Evolutionary conservation across 163 green algal species (phyloP).

Genomic region (Smithsoniella earleae): DNA sequence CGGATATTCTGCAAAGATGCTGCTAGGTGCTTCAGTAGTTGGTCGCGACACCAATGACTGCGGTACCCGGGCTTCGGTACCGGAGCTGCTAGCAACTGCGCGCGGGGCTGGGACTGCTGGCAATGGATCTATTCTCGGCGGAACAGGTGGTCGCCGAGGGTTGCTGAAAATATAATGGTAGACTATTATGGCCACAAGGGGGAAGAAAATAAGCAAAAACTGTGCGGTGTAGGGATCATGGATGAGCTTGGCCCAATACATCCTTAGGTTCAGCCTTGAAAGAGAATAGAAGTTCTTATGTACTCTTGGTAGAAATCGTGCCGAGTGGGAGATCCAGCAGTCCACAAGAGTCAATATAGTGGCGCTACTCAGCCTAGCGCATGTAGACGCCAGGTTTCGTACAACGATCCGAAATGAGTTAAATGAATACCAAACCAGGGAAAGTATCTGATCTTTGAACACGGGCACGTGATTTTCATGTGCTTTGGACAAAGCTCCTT

Average conservation of each 20-base stretch:
- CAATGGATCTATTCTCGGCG: neutral
- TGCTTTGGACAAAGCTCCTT: no score
- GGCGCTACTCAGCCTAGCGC: no score
- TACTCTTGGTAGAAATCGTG: no score
- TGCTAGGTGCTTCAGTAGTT: neutral
- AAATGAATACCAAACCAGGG: no score
- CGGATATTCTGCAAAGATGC: neutral
- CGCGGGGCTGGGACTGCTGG: neutral
- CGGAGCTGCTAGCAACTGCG: neutral
- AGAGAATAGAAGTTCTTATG: no score
- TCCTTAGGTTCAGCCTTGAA: no score
- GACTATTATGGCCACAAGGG: neutral
- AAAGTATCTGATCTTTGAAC: no score
- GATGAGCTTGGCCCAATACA: neutral
- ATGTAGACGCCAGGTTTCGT: no score
- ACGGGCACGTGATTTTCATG: no score
- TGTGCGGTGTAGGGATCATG: neutral
- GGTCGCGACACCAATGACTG: neutral
- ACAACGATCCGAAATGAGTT: no score
- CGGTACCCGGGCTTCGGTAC: neutral
- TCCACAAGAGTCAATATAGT: no score
- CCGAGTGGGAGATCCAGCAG: no score
- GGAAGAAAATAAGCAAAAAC: neutral
- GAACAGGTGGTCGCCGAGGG: neutral
- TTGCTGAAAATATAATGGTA: neutral